Evolutionary conservation across 805 yeast genomes (phyloP).

Genomic region (Candida odintsovae): DNA sequence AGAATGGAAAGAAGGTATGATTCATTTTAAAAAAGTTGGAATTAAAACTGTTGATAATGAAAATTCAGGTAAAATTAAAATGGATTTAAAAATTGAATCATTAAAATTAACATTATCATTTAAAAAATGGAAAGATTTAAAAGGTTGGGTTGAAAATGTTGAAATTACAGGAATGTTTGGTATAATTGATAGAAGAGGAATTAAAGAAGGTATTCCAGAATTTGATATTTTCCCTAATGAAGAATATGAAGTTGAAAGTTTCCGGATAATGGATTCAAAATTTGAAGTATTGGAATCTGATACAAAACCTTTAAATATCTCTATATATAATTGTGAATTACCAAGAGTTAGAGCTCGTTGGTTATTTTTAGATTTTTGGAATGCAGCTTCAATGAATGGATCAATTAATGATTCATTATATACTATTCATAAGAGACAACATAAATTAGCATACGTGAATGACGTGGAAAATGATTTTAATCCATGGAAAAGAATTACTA

Average conservation of each 20-base stretch:
- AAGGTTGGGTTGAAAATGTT: constrained; percentile 75
- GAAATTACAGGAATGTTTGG: constrained; percentile 84
- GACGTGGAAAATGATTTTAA: constrained; percentile 30
- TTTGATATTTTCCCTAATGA: constrained; percentile 29
- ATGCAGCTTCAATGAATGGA: constrained; percentile 67
- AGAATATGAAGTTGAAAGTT: constrained; percentile 32
- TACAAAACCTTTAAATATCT: constrained; percentile 31
- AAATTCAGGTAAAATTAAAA: constrained; percentile 70
- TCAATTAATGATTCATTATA: constrained; percentile 70
- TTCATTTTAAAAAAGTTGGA: constrained; percentile 70
- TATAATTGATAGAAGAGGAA: constrained; percentile 56
- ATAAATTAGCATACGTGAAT: constrained; percentile 41
- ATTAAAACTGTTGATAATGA: constrained; percentile 63
- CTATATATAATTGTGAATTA: constrained; percentile 61
- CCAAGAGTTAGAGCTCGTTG: constrained; percentile 54
- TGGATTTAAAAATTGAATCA: constrained; percentile 75
- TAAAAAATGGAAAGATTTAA: constrained; percentile 79
- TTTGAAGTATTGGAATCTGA: constrained; percentile 29
- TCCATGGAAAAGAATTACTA: constrained; percentile 46
- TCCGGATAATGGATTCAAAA: constrained; percentile 48
- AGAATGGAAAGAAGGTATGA: constrained; percentile 83
- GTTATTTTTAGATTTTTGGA: constrained; percentile 59
- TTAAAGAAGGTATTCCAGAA: constrained; percentile 16
- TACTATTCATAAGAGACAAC: constrained; percentile 71
- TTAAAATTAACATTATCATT: constrained; percentile 76